Conservation (phyloP, 441 rosid genomes). For the Codiaeum variegatum region DNA sequence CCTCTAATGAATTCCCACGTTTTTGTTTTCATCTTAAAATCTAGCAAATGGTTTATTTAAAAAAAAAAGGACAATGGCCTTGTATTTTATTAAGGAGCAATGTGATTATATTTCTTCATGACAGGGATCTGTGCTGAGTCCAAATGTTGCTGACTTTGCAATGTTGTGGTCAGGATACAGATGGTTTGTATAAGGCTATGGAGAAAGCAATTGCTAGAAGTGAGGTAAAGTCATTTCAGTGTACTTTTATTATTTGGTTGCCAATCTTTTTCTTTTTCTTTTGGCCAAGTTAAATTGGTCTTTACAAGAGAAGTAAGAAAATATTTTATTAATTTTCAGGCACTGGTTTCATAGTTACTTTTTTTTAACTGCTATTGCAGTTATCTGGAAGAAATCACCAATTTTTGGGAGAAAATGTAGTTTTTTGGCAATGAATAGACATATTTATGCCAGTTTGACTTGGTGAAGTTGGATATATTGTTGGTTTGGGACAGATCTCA, state of each 20-base stretch:
- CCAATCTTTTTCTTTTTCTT: background rate
- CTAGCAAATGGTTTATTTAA: conserved; percentile 10
- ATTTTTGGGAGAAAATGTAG: background rate
- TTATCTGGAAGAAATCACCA: background rate
- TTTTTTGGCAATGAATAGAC: background rate
- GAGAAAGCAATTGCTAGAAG: conserved; percentile 52
- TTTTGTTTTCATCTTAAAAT: background rate
- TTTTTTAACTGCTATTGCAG: background rate
- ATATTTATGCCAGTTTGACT: background rate
- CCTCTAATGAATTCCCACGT: conserved; percentile 3
- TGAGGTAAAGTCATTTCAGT: conserved; percentile 44
- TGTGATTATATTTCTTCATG: conserved; percentile 51
- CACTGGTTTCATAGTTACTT: background rate
- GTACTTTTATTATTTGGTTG: conserved; percentile 7
- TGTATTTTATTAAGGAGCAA: conserved; percentile 47
- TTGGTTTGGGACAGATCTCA: background rate
- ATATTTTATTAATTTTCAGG: background rate
- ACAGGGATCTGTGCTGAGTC: conserved; percentile 62
- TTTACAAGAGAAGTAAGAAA: background rate
- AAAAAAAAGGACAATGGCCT: conserved; percentile 27
- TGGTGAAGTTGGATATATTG: background rate
- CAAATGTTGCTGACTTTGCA: conserved; percentile 78
- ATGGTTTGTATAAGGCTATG: conserved; percentile 60
- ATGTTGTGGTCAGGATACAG: conserved; percentile 80
- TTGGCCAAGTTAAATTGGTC: background rate